Conservation (phyloP, 441 rosid species). For the Gossypium aridum region DNA sequence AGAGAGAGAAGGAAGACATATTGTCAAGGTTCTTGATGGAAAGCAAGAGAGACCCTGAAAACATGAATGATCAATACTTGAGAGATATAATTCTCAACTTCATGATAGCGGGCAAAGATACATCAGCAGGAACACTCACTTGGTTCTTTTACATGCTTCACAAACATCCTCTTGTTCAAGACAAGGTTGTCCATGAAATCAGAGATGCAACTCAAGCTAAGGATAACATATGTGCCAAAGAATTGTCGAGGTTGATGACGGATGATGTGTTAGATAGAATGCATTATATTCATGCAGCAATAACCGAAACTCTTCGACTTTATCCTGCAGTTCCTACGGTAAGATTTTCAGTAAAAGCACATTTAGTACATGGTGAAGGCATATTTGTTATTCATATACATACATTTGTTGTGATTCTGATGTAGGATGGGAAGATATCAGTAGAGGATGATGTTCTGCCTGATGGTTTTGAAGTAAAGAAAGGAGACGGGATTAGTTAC, state of each 20-base stretch:
- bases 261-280: conserved; percentile 25
- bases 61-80: conserved; percentile 12
- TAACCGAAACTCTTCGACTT: conserved; percentile 34
- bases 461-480: conserved; percentile 33
- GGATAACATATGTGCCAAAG: conserved; percentile 4
- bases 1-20: conserved; percentile 32
- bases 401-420: background rate
- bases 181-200: conserved; percentile 22
- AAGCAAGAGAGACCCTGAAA: conserved; percentile 18
- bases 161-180: conserved; percentile 26
- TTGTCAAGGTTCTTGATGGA: conserved; percentile 30
- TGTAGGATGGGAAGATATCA: conserved; percentile 36
- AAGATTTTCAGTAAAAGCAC: background rate
- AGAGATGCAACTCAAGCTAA: conserved; percentile 9
- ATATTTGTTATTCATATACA: background rate
- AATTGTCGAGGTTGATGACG: conserved; percentile 16
- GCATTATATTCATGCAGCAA: conserved; percentile 37
- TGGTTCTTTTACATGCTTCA: conserved; percentile 31
- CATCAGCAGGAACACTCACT: conserved; percentile 29
- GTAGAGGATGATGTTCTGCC: conserved; percentile 31
- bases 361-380: background rate
- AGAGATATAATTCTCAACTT: conserved; percentile 29
- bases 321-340: conserved; percentile 32
- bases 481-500: conserved; percentile 31
- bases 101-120: conserved; percentile 33